phyloP scores from a whole-genome alignment of 1,139 yeast genomes.

The Blastobotrys illinoisensis region DNA sequence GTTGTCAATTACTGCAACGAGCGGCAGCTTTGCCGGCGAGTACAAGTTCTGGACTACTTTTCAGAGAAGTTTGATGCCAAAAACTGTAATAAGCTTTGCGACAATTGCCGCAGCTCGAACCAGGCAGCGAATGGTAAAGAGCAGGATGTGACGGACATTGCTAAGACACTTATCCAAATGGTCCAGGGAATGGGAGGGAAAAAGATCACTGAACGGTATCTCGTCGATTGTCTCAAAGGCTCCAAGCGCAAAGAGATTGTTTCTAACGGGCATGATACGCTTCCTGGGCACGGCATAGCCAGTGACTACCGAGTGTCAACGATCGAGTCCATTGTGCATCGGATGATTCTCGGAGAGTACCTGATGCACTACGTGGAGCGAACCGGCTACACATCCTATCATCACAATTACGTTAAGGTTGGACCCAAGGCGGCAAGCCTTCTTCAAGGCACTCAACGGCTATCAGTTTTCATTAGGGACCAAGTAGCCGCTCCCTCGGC shows the following conservation, averaged over 20 bases:
- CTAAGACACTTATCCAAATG: slow-evolving; percentile 54
- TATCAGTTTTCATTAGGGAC: neutral
- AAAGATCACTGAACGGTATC: slow-evolving; percentile 69
- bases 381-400: slow-evolving; percentile 17
- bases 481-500: neutral
- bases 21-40: slow-evolving; percentile 81
- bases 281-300: slow-evolving; percentile 58
- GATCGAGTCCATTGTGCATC: slow-evolving; percentile 76
- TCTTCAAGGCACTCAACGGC: neutral
- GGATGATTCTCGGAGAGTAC: slow-evolving; percentile 61
- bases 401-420: neutral
- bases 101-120: slow-evolving; percentile 53
- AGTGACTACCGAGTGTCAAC: slow-evolving; percentile 56
- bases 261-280: slow-evolving; percentile 53
- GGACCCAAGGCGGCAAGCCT: neutral
- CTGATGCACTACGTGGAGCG: slow-evolving; percentile 67
- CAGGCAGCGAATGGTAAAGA: slow-evolving; percentile 37
- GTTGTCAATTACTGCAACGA: slow-evolving; percentile 93
- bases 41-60: slow-evolving; percentile 83
- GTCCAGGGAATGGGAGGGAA: slow-evolving; percentile 52
- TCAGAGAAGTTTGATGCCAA: slow-evolving; percentile 71
- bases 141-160: slow-evolving; percentile 62
- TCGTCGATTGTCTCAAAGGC: slow-evolving; percentile 82
- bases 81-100: slow-evolving; percentile 71
- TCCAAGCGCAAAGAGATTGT: slow-evolving; percentile 57